A percentile compares a stretch with the other conserved stretches of the same genome.
Conservation (phyloP, 805 yeast genomes). For the Danielia reshetovae region DNA sequence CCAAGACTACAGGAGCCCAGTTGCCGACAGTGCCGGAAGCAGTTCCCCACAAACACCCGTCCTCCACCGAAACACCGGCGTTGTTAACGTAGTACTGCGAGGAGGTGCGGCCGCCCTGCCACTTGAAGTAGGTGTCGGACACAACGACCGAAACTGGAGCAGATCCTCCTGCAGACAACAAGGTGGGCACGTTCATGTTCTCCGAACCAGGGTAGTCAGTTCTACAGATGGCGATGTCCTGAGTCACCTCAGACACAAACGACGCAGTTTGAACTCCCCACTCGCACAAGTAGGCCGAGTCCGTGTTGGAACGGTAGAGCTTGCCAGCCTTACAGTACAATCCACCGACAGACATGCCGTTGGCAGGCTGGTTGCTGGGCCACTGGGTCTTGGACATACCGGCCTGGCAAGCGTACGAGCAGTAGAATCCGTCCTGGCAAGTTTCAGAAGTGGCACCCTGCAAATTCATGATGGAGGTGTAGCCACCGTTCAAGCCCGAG, state of each 20-base stretch:
- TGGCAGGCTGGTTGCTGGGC: constrained; percentile 84
- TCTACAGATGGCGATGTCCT: constrained; percentile 87
- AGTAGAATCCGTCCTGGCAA: constrained; percentile 65
- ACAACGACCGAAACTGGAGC: constrained; percentile 77
- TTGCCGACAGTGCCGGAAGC: constrained; percentile 60
- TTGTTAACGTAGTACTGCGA: constrained; percentile 96
- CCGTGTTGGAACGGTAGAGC: constrained; percentile 75
- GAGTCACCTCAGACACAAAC: constrained; percentile 59
- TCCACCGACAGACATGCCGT: constrained; percentile 94
- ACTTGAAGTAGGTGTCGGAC: constrained; percentile 71
- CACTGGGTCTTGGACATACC: constrained; percentile 99
- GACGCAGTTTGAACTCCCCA: constrained; percentile 76
- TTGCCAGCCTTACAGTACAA: constrained; percentile 79
- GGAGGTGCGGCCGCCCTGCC: constrained; percentile 81
- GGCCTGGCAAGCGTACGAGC: constrained; percentile 97
- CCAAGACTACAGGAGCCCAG: constrained; percentile 78
- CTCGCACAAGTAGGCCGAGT: constrained; percentile 69
- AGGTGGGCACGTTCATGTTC: constrained; percentile 95
- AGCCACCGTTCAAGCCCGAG: constrained; percentile 36
- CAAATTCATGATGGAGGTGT: constrained; percentile 43
- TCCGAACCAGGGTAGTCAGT: constrained; percentile 99
- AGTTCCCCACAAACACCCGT: constrained; percentile 72
- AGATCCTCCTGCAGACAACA: constrained; percentile 62
- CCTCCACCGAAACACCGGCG: constrained; percentile 66
- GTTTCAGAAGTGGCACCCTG: constrained; percentile 44